Percentiles rank a stretch among this genome's conserved stretches.
Conservation (phyloP, 495 filamentous ascomycete species). For the Apiosordaria backusii region DNA sequence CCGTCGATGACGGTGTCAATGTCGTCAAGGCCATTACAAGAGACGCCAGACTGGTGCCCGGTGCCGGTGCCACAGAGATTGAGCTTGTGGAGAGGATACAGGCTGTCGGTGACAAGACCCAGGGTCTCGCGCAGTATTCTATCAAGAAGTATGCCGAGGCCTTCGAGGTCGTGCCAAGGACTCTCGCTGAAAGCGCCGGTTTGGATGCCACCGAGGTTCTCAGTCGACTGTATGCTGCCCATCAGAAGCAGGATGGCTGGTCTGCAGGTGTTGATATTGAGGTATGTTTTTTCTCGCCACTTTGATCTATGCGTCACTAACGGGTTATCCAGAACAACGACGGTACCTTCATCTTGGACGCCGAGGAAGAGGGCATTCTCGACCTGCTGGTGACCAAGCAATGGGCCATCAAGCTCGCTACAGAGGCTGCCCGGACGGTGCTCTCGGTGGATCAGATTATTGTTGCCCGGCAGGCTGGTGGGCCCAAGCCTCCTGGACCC, state of each 20-base stretch:
- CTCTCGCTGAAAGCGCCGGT: conserved; percentile 88
- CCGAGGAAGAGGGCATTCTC: conserved; percentile 83
- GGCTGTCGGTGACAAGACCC: conserved; percentile 83
- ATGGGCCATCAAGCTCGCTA: conserved; percentile 95
- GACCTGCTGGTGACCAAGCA: conserved; percentile 88
- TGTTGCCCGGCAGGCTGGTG: conserved; percentile 93
- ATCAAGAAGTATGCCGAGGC: conserved; percentile 97
- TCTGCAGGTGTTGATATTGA: conserved; percentile 91
- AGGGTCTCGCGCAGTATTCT: conserved; percentile 86
- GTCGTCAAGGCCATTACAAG: conserved; percentile 97
- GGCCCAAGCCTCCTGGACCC: conserved; percentile 91
- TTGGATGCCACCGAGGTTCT: conserved; percentile 95
- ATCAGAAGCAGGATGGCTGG: conserved; percentile 84
- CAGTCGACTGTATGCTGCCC: conserved; percentile 85
- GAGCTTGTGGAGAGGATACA: conserved; percentile 90
- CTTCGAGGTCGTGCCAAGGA: conserved; percentile 94
- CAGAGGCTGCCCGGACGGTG: conserved; percentile 89
- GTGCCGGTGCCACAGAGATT: conserved; percentile 93
- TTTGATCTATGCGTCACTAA: conserved; percentile 13
- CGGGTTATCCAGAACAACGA: conserved; percentile 57
- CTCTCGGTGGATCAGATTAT: conserved; percentile 99
- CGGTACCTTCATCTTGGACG: conserved; percentile 76
- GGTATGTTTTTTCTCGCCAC: conserved; percentile 35
- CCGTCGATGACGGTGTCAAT: conserved; percentile 97
- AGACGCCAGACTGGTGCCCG: conserved; percentile 85